These are phyloP conservation scores for Phlyctochytrium bullatum DNA, from an alignment of 192 early-diverging fungal genomes.

Conservation along the genomic window DNA sequence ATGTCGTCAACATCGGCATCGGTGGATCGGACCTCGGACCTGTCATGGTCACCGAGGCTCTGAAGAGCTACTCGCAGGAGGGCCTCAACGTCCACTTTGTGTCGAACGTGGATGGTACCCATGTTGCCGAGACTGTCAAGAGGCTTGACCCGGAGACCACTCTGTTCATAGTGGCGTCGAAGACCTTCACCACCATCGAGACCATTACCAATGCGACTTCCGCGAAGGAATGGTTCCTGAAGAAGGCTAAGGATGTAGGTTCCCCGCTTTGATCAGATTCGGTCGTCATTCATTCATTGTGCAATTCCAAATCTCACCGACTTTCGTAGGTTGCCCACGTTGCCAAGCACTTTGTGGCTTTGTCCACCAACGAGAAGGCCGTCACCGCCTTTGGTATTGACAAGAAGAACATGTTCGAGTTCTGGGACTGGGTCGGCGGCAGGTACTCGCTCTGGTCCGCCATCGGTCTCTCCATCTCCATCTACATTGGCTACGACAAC, in stretches of 20 bases:
- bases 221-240: slow-evolving; percentile 92
- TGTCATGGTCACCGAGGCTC: slow-evolving; percentile 98
- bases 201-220: slow-evolving; percentile 96
- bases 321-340: slow-evolving; percentile 61
- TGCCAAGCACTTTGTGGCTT: slow-evolving; percentile 98
- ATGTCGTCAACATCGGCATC: slow-evolving; percentile 98
- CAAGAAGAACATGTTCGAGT: slow-evolving; percentile 96
- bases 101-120: slow-evolving; percentile 97
- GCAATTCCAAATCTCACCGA: neutral
- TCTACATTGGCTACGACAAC: slow-evolving; percentile 94
- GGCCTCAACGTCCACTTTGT: slow-evolving; percentile 91
- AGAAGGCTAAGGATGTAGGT: slow-evolving; percentile 77
- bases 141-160: slow-evolving; percentile 79
- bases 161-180: slow-evolving; percentile 94
- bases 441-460: slow-evolving; percentile 99
- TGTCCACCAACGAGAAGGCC: slow-evolving; percentile 90
- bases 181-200: slow-evolving; percentile 99
- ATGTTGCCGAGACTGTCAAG: slow-evolving; percentile 92
- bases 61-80: slow-evolving; percentile 85
- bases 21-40: slow-evolving; percentile 98
- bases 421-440: slow-evolving; percentile 69
- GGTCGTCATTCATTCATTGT: neutral
- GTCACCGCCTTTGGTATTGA: slow-evolving; percentile 93
- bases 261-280: slow-evolving; percentile 1
- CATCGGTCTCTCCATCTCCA: slow-evolving; percentile 95